phyloP scores from a whole-genome alignment of 1,139 yeast species.

The Taiozyma sp. region DNA sequence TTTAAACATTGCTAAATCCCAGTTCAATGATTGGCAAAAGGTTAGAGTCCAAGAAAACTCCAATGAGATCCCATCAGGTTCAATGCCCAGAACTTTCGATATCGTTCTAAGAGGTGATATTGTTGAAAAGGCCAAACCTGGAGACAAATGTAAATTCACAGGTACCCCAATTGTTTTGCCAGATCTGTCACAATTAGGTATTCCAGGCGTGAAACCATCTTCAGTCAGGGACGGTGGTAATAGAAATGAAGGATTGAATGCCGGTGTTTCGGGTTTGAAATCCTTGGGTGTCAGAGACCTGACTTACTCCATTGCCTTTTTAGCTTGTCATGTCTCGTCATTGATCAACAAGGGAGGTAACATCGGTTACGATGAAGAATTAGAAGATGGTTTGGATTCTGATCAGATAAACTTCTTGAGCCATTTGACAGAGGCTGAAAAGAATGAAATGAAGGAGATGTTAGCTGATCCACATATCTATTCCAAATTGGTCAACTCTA shows the following conservation, averaged over 20 bases:
- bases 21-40: slow-evolving; percentile 95
- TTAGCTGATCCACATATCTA: slow-evolving; percentile 86
- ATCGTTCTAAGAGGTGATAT: slow-evolving; percentile 90
- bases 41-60: slow-evolving; percentile 95
- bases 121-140: slow-evolving; percentile 96
- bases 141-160: slow-evolving; percentile 91
- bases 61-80: slow-evolving; percentile 94
- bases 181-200: slow-evolving; percentile 90
- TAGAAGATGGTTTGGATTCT: slow-evolving; percentile 41
- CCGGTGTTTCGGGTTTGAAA: slow-evolving; percentile 83
- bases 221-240: slow-evolving; percentile 63
- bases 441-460: slow-evolving; percentile 82
- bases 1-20: slow-evolving; percentile 74
- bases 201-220: slow-evolving; percentile 93
- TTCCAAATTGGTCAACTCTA: slow-evolving; percentile 77
- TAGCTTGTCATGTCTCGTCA: slow-evolving; percentile 80
- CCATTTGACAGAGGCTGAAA: slow-evolving; percentile 76
- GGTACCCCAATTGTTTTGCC: slow-evolving; percentile 97
- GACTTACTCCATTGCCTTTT: slow-evolving; percentile 86
- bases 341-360: slow-evolving; percentile 44
- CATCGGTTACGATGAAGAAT: slow-evolving; percentile 32
- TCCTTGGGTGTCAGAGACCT: slow-evolving; percentile 87
- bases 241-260: slow-evolving; percentile 64
- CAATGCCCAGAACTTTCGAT: slow-evolving; percentile 97
- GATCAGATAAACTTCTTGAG: slow-evolving; percentile 80